Base-by-base conservation (phyloP, 352 stramenopile genomes). In the Hyaloperonospora arabidopsidis region DNA sequence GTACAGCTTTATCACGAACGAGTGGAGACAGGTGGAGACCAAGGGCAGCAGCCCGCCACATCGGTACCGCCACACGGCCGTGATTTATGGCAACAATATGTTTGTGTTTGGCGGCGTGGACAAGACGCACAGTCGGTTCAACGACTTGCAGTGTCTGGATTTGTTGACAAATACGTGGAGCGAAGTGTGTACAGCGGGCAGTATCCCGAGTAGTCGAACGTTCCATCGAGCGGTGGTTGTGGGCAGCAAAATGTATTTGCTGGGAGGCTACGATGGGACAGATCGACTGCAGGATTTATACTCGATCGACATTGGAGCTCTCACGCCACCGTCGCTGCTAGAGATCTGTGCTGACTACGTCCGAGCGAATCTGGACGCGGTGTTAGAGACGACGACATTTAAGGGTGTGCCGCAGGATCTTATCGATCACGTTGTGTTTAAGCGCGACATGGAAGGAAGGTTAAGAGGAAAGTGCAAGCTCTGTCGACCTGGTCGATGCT, bases 51-150 rank as follows among this genome's bases (percentile, higher is more conserved):
- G 68, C 12, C 85, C 85, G 15, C 75, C 79, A 7, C 83, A 95
- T 34, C 70, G 85, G 49, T 95, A 95, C 62, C 79, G 85, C 34
- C 85, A 95, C 57, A 91, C 81, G 14, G 80, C 82, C 0, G 83
- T 95, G 23, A 82, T 95, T 18, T 90, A 74, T 45, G 83, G 74
- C 6, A 74, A 89, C 47, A 89, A 79, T 59, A 95, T 95, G 84
- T 89, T 91, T 54, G 78, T 95, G 11, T 95, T 95, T 62, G 84
- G 84, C 32, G 84, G 84, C n/a, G 85, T 95, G 5, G 85, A 95
- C 74, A 95, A 95, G 58, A 83, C 79, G 0, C 85, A 95, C 63
- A 86, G 73, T 29, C 83, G 85, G 2, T 95, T 93, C 44, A 93
- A 93, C 54, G 85, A 95, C 56, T 58, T 95, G 19, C 79, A 92